Base-by-base conservation (phyloP, 805 yeast species). In the Candida nitratophila region DNA sequence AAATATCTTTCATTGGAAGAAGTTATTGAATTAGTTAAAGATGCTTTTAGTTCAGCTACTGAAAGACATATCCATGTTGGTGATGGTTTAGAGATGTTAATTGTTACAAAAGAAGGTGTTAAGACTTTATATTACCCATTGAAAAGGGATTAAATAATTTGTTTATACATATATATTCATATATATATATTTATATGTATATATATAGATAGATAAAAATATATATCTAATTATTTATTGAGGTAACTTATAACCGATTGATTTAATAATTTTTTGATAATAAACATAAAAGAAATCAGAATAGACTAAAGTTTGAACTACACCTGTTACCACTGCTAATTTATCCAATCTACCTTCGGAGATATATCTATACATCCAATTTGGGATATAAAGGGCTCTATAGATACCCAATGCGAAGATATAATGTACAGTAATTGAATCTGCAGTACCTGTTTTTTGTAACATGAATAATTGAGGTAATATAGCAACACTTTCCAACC, bases 51-150 rank as follows among this genome's bases (percentile, higher is more conserved):
- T 20, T 88, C 96, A 9, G 99, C 96, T 19, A 91, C 98, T 17
- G 99, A 93, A 69, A 85, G 99, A 75, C 98, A 93, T 66, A 93
- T 93, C 55, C 95, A 90, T 54, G 98, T 93, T 43, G 99, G 99
- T 71, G 99, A 93, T 70, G 95, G 93, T 6, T 74, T 93, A 50
- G 96, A 93, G 65, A 83, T 93, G 40, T 70, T 85, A 51, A 86
- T 93, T 54, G 90, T 91, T 47, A 88, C 97, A 14, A 90, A 89
- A 62, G 96, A 89, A 21, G 99, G 99, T 42, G 86, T 88, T 40
- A 77, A 83, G 68, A 81, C 77, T 37, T 95, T 87, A 63, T 83
- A 78, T 65, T 84, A 69, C 62, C 95, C 95, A 47, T 74, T 93
- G 63, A 88, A 93, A 77, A 81, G 85, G 63, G 98, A 91, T 71